Evolutionary conservation across 208 protist species (phyloP), one percentile per base, ranked within the genome.

Genomic region (Trypanosoma melophagium): DNA sequence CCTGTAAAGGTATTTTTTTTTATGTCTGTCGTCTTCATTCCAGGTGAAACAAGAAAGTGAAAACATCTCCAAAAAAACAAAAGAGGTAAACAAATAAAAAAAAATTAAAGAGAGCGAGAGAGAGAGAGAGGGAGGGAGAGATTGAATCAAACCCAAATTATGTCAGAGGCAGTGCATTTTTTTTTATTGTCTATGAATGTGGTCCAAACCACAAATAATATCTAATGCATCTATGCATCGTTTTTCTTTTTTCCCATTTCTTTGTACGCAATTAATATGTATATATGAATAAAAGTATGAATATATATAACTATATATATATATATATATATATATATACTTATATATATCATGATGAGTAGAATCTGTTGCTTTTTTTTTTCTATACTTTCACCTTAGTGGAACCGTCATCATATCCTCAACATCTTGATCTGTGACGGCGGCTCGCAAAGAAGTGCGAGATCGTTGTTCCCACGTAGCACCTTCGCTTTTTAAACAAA

Each of bases 381-480:
- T 66, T 8, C 40, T 5, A 53, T 2, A 24, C 0, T 12, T 7
- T 75, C 49, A 88, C 31, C 83, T 57, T 3, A 84, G 68, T 40
- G 76, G 69, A 9, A 74, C 58, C 5, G 68, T 74, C 53, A 69
- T 71, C 54, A 80, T 60, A 10, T 53, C 52, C 49, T 83, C 77
- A 49, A 81, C 75, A 51, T 78, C 77, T 21, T 81, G 71, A 21
- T 71, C 58, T 28, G 71, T 83, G 16, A 71, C 73, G 24, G 71
- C 77, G 22, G 74, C 70, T 49, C 65, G 66, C 54, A 78, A 66
- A 38, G 69, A 74, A 7, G 77, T 71, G 53, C 68, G 71, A 19
- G 62, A 65, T 5, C 83, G 76, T 35, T 79, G 69, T 62, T 78
- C 71, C 73, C 73, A 79, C 56, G 83, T 74, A 1, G 57, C 60